Evolutionary conservation across 2,329 filamentous ascomycete genomes (phyloP), one percentile per base, ranked within the genome.

Genomic region (Purpureocillium lavendulum): DNA sequence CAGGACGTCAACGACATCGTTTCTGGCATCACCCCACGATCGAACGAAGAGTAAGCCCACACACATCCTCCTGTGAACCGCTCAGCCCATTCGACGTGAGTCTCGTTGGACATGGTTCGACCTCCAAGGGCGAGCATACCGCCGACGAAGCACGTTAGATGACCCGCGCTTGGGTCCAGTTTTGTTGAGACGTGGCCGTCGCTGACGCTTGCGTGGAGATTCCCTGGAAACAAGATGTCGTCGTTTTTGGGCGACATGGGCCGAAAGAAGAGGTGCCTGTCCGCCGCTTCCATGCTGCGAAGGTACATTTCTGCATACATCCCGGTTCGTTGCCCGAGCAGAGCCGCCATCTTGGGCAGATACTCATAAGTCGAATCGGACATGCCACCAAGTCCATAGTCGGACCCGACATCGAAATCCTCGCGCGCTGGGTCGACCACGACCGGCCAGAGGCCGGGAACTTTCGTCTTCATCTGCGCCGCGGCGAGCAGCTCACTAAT

Each of bases 371-470:
- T 50, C 21, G 71, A 76, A 49, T 80, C 75, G 4, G 70, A 65
- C 43, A 67, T 58, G 7, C 64, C 72, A 16, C 73, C 73, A 8
- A 77, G 58, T 0, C 69, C 69, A 46, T 68, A 76, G n/a, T 47
- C 50, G 3, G 36, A 49, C n/a, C 63, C 61, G 5, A 38, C 38
- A 30, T 62, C 48, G 30, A 66, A 65, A 49, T 52, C 64, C 56
- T 62, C 67, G 70, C 46, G 71, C 64, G 50, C 66, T 65, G 59
- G 71, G 56, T 88, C 74, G 36, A 90, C 61, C 36, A 67, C 65
- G 15, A 73, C 69, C 1, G 84, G 84, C 82, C 82, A 92, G 63
- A 90, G 69, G 2, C 86, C 85, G 0, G 83, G 84, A 6, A 89
- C 59, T 32, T 65, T 68, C 1, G 83, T 87, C n/a, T 66, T 60